Evolutionary conservation across 139 green algal genomes (phyloP), one percentile per base, ranked within the genome.

Genomic region (Tetraselmis chui): DNA sequence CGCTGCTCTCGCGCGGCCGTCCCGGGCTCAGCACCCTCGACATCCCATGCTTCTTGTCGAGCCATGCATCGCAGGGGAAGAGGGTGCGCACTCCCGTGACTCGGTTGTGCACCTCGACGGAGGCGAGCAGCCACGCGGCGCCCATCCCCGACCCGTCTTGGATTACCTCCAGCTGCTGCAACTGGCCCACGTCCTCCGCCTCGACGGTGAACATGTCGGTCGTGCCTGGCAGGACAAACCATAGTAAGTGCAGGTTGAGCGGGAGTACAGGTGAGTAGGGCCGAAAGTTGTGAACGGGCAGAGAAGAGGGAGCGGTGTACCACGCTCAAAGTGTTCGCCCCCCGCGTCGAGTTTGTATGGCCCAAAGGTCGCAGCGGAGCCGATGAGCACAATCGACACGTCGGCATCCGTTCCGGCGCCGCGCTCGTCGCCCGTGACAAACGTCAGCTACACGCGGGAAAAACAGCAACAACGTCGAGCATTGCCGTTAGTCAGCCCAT

Each of bases 251-350:
- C n/a, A n/a, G n/a, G n/a, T n/a, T n/a, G 45, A 67, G 45, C 45
- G 45, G 11, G 45, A 25, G 45, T 67, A 5, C 11, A 67, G 11
- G 18, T 5, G 45, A 67, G 45, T 18, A 67, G 45, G 18, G 45
- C 5, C 45, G 45, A n/a, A n/a, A n/a, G n/a, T n/a, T n/a, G n/a
- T n/a, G n/a, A n/a, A 5, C 11, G 45, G 45, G 45, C 11, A 25
- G 45, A 67, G 11, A 18, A 67, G 5, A 67, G 11, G 45, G 45
- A 18, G 45, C 45, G 45, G 5, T 18, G 45, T 18, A 67, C 88
- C 90, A 0, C 90, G 85, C 84, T 91, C 84, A 84, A 95, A 95
- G 59, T 91, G 82, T 77, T 91, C 89, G 1, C 87, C 83, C 45
- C 84, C 81, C 0, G 89, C 90, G 1, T 89, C 87, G 58, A 95